A percentile compares a stretch with the other conserved stretches of the same genome.
These are phyloP conservation scores for Tetracladium marchalianum DNA, from an alignment of 495 filamentous ascomycete genomes.

Conservation along the genomic window DNA sequence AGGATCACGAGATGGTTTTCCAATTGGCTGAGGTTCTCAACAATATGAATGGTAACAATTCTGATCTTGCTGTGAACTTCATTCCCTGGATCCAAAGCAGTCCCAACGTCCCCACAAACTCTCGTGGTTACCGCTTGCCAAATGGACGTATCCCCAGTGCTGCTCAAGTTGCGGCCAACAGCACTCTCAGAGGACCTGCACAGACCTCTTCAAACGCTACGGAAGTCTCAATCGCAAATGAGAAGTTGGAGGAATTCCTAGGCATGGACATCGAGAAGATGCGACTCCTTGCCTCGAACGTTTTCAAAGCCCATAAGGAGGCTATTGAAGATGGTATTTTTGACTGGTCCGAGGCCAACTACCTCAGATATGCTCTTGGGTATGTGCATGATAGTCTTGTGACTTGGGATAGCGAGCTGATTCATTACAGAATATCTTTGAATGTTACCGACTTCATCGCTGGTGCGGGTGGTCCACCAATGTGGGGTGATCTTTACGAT, in stretches of 20 bases:
- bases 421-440: too few relatives aligned
- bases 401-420: too few relatives aligned
- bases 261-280: not conserved
- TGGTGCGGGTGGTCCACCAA: conserved; percentile 29
- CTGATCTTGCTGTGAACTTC: conserved; percentile 50
- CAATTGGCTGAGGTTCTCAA: conserved; percentile 52
- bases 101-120: not conserved
- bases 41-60: conserved; percentile 38
- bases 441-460: conserved; percentile 40
- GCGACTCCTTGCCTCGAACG: conserved; percentile 37
- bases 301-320: conserved; percentile 54
- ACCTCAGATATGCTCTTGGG: conserved; percentile 47
- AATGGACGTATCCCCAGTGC: conserved; percentile 3
- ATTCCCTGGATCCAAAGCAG: conserved; percentile 45
- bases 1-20: conserved; percentile 52
- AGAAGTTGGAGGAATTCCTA: not conserved
- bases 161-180: conserved; percentile 2
- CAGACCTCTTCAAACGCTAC: conserved; percentile 1
- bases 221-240: not conserved
- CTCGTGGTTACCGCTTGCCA: not conserved
- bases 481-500: conserved; percentile 29
- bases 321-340: conserved; percentile 28
- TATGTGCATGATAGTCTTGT: conserved; percentile 22
- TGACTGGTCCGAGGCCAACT: conserved; percentile 53
- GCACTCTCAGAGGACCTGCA: not conserved